Evolutionary conservation across 2,329 filamentous ascomycete species (phyloP).

Genomic region (Fusarium sp.): DNA sequence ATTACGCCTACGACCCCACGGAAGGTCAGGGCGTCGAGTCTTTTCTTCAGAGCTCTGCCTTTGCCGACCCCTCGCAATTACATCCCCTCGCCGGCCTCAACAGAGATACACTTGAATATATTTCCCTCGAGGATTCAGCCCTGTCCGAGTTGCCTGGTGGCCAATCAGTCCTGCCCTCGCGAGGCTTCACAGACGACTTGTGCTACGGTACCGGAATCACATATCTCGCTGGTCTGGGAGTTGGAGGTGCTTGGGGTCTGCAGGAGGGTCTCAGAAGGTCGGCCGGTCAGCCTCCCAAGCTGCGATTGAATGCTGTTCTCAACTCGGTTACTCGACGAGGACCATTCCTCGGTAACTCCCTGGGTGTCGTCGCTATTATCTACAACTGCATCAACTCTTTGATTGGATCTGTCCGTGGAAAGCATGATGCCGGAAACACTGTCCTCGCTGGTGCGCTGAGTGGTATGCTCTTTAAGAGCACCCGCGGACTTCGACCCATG

Average conservation of each 20-base stretch:
- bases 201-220: slow-evolving; percentile 97
- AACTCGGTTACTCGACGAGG: slow-evolving; percentile 94
- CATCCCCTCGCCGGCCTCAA: slow-evolving; percentile 95
- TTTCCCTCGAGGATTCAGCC: slow-evolving; percentile 90
- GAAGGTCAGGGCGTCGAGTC: slow-evolving; percentile 84
- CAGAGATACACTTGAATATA: slow-evolving; percentile 92
- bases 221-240: slow-evolving; percentile 85
- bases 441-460: slow-evolving; percentile 86
- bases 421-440: slow-evolving; percentile 92
- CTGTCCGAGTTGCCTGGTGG: slow-evolving; percentile 87
- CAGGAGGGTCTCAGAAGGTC: slow-evolving; percentile 87
- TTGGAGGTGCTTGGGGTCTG: slow-evolving; percentile 93
- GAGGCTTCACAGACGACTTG: slow-evolving; percentile 97
- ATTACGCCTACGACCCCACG: slow-evolving; percentile 75
- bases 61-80: slow-evolving; percentile 87
- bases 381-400: slow-evolving; percentile 95
- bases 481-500: slow-evolving; percentile 89
- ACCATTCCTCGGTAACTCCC: slow-evolving; percentile 95
- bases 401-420: slow-evolving; percentile 81
- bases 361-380: slow-evolving; percentile 92
- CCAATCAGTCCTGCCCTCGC: slow-evolving; percentile 89
- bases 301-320: slow-evolving; percentile 92
- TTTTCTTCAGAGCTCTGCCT: slow-evolving; percentile 81
- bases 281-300: slow-evolving; percentile 83
- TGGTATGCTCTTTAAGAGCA: slow-evolving; percentile 97